Conservation (phyloP, 2,329 filamentous ascomycete genomes). For the Botryotinia calthae region DNA sequence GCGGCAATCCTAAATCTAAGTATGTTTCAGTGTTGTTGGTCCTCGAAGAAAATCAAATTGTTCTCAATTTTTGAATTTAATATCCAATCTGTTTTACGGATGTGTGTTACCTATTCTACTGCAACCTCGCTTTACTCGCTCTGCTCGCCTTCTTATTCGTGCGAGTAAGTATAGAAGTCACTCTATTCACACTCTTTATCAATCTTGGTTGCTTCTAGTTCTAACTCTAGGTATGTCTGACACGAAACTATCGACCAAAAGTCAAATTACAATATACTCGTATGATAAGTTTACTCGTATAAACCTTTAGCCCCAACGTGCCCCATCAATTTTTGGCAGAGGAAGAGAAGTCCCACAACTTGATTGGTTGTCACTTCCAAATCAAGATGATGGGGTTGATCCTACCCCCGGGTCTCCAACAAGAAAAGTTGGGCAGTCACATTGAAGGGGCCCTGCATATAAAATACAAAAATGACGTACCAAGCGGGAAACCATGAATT, state of each 20-base stretch:
- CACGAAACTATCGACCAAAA: background rate
- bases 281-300: background rate
- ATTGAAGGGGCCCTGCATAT: conserved; percentile 3
- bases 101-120: background rate
- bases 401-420: background rate
- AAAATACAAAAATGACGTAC: background rate
- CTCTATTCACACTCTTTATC: background rate
- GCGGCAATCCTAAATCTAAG: background rate
- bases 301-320: background rate
- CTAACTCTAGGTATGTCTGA: background rate
- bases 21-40: background rate
- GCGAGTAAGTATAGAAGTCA: background rate
- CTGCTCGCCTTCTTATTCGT: background rate
- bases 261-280: background rate
- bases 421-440: background rate
- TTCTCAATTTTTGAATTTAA: background rate
- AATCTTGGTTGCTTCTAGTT: background rate
- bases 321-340: background rate
- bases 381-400: background rate
- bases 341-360: background rate
- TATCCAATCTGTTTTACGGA: background rate
- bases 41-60: background rate
- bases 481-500: background rate
- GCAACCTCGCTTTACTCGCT: background rate
- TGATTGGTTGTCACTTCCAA: background rate